These are phyloP conservation scores for Penstemon davidsonii DNA, from an alignment of 257 asterid species.

Conservation along the genomic window DNA sequence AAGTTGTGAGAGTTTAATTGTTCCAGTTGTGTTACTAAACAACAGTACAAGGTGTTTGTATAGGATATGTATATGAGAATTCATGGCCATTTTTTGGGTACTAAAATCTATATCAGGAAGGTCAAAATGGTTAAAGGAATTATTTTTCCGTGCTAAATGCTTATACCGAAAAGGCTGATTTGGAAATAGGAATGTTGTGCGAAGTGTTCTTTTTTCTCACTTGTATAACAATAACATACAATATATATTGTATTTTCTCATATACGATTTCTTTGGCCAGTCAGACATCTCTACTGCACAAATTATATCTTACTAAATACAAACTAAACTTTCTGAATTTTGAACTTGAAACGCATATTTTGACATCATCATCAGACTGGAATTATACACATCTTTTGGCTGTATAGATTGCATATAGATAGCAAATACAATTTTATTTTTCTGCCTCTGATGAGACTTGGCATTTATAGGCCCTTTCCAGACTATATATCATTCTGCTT, in stretches of 20 bases:
- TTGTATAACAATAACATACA: not conserved
- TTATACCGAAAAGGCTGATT: not conserved
- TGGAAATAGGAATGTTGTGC: not conserved
- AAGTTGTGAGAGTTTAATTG: not conserved
- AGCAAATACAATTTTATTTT: no score
- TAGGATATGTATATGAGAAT: conserved; percentile 4
- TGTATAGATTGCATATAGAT: no score
- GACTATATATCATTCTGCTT: no score
- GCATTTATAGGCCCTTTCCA: no score
- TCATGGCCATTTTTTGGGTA: not conserved
- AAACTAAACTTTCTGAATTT: no score
- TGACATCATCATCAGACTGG: no score
- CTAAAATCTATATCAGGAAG: not conserved
- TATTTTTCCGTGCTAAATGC: not conserved
- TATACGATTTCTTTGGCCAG: no score
- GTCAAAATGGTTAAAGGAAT: not conserved
- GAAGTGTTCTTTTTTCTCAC: not conserved
- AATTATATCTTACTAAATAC: not conserved
- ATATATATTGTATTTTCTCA: no score
- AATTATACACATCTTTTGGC: no score
- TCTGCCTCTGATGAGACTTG: no score
- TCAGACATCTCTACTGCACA: not conserved
- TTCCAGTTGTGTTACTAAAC: not conserved
- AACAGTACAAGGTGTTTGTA: not conserved
- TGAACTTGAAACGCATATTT: no score